Conservation (phyloP, 306 rosid species). For the Myrica gale region DNA sequence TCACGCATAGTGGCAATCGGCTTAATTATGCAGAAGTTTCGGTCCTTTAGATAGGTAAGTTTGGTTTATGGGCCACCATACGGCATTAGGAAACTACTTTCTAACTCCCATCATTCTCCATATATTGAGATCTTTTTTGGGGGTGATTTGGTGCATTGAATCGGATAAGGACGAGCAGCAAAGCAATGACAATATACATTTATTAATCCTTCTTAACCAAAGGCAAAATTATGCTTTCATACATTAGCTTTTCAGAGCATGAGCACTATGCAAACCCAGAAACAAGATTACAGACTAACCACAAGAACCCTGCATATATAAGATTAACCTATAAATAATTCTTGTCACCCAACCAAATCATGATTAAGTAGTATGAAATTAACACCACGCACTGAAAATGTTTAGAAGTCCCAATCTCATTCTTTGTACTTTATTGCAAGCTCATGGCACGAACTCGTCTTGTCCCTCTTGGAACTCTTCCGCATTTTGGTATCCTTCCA, state of each 20-base stretch:
- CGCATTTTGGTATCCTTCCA: slow-evolving; percentile 61
- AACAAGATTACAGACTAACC: slow-evolving; percentile 22
- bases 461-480: slow-evolving; percentile 47
- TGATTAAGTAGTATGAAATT: slow-evolving; percentile 29
- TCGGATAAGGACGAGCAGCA: too few relatives aligned
- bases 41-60: too few relatives aligned
- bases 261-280: slow-evolving; percentile 23
- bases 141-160: background rate
- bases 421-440: slow-evolving; percentile 33
- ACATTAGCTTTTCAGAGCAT: slow-evolving; percentile 23
- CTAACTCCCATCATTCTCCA: background rate
- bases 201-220: slow-evolving; percentile 14
- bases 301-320: slow-evolving; percentile 24
- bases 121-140: background rate
- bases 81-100: background rate
- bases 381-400: slow-evolving; percentile 23
- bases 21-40: background rate
- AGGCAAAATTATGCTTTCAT: slow-evolving; percentile 33
- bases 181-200: slow-evolving; percentile 30
- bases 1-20: background rate
- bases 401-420: slow-evolving; percentile 21
- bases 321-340: slow-evolving; percentile 8
- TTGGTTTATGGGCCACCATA: background rate
- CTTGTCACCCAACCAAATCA: slow-evolving; percentile 31
- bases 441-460: slow-evolving; percentile 58